Base-by-base conservation (phyloP, 2,329 filamentous ascomycete genomes). In the Penicillium sp. region DNA sequence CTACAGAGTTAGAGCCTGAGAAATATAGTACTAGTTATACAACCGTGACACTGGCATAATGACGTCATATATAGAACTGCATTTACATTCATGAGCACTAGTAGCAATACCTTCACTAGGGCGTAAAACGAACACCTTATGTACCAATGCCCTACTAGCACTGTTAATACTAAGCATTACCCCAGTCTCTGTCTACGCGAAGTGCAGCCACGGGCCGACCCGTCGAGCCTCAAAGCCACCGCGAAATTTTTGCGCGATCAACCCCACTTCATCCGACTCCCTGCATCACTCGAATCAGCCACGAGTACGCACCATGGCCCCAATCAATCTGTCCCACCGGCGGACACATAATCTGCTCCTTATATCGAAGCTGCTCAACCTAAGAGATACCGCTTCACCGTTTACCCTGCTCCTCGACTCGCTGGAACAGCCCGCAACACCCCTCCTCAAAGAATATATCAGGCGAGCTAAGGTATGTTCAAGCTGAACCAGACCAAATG, bases 341-440 rank as follows among this genome's bases (percentile, higher is more conserved):
- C 85, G 91, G 60, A 92, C 91, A 18, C 92, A 96, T 74, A 92
- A 92, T 70, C 77, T 95, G 19, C 83, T 96, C 2, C 80, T 96
- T 2, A 86, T 96, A 51, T 90, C 92, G 59, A 92, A 91, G 68
- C 79, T 96, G 2, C 80, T 96, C 59, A 90, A 87, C 67, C 79
- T 91, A 52, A 84, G 91, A 58, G 89, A 94, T 72, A 86, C 85
- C 52, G 86, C 89, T 13, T 96, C 91, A 45, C 93, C 93, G 2
- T 86, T 97, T 67, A 97, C 92, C 0, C 79, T 97, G 23, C 75
- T 97, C 3, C 80, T 96, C 52, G 93, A 97, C 73, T 90, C 83
- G 29, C 79, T 97, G 26, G 91, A 96, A 75, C 92, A 96, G 75
- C 86, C 87, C 23, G 90, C 87, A 6, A 81, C 79, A 26, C 87